Evolutionary conservation across 768 basidiomycete species (phyloP).

Genomic region (Suillus ampliporus): DNA sequence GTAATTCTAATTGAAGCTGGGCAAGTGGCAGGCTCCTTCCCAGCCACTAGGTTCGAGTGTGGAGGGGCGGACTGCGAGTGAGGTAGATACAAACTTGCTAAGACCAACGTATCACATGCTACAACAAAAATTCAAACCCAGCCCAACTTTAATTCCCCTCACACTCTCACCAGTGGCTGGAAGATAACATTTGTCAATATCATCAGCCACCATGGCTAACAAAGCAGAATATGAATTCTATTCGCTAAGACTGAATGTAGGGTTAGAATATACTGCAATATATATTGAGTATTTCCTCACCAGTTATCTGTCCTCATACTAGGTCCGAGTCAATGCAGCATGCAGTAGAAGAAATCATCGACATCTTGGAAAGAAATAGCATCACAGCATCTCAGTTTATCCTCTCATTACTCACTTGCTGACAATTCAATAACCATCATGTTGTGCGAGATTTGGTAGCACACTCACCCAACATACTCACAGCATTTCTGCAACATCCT

Average conservation of each 20-base stretch:
- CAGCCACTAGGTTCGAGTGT: too few species aligned
- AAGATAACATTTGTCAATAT: conserved; percentile 17
- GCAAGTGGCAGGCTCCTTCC: too few species aligned
- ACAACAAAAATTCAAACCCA: conserved; percentile 11
- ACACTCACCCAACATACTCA: conserved; percentile 1
- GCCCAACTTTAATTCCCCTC: conserved; percentile 12
- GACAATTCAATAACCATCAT: conserved; percentile 1
- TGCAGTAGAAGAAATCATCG: conserved; percentile 17
- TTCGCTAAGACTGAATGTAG: background rate
- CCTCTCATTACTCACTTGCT: background rate
- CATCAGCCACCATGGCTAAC: conserved; percentile 10
- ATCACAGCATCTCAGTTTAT: conserved; percentile 16
- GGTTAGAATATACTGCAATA: background rate
- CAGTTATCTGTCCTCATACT: too few species aligned
- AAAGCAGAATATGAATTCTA: background rate
- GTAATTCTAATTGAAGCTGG: too few species aligned
- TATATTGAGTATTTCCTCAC: background rate
- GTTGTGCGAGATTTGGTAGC: background rate
- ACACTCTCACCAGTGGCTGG: conserved; percentile 17
- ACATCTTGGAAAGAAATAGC: conserved; percentile 30
- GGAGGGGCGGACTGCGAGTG: too few species aligned
- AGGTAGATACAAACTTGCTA: too few species aligned
- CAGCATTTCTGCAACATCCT: background rate
- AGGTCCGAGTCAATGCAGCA: background rate
- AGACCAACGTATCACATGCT: too few species aligned